A percentile compares a stretch with the other conserved stretches of the same genome.
Conservation (phyloP, 768 basidiomycete species). For the Russula sp. region DNA sequence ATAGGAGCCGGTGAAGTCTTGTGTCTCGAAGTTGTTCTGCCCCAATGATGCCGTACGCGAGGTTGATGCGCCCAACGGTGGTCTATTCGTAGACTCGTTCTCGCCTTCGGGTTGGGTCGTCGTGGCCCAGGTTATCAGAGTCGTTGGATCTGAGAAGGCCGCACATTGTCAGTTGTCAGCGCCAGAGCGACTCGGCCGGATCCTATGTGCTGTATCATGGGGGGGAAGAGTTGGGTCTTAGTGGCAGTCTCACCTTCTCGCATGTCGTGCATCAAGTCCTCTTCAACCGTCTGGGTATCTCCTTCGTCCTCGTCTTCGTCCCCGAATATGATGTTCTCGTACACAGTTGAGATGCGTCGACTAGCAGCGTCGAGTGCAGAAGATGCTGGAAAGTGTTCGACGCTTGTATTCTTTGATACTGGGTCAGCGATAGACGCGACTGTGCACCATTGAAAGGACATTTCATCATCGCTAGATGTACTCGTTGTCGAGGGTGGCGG, state of each 20-base stretch:
- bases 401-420: conserved; percentile 24
- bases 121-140: conserved; percentile 13
- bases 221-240: too few species aligned
- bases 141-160: conserved; percentile 11
- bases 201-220: too few species aligned
- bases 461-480: conserved; percentile 31
- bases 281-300: conserved; percentile 8
- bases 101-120: conserved; percentile 11
- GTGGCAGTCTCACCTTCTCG: background rate
- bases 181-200: background rate
- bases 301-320: conserved; percentile 32
- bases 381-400: conserved; percentile 26
- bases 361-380: conserved; percentile 62
- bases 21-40: conserved; percentile 8
- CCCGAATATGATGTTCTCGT: conserved; percentile 66
- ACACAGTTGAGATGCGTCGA: conserved; percentile 61
- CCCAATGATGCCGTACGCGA: background rate
- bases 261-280: conserved; percentile 6
- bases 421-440: conserved; percentile 29
- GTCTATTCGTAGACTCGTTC: background rate
- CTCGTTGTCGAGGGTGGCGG: conserved; percentile 34
- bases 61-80: conserved; percentile 17
- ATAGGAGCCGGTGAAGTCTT: conserved; percentile 40
- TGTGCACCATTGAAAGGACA: conserved; percentile 43
- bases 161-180: background rate